Evolutionary conservation across 768 basidiomycete genomes (phyloP), one percentile per base, ranked within the genome.

Genomic region (Neoboletus magnificus): DNA sequence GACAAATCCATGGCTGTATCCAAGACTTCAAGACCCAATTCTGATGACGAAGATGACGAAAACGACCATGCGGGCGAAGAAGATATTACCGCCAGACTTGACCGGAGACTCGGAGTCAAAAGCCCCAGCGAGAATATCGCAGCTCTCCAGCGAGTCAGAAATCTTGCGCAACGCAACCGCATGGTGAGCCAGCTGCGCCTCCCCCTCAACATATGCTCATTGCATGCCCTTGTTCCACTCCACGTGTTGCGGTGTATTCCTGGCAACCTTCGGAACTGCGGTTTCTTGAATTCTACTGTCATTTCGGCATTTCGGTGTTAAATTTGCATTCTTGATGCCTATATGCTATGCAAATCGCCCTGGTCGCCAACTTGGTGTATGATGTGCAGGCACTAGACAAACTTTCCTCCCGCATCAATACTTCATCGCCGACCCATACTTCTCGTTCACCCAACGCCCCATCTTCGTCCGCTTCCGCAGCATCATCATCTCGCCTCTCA

Each of bases 81-180:
- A 65, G 87, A 90, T 62, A 73, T 80, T 59, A 89, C 86, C 18
- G 85, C 85, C 53, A 73, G 79, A 48, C 68, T 82, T 52, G 72
- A 78, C 61, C 59, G 65, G 52, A 71, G 73, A 55, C 62, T 72
- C 45, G 66, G 68, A 52, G 65, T 61, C 54, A 73, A 71, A 56
- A 65, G 69, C 60, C 69, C 77, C 32, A 85, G 73, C 63, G 82
- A 85, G 60, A 86, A 85, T 62, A 68, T 76, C 12, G 66, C 76
- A 40, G 83, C 87, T 4, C 69, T 91, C 56, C 82, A 87, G 67
- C 78, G 87, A 43, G 87, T 87, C 30, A 83, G 79, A 72, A 88
- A 77, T 56, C 76, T 91, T 46, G 81, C 85, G 16, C 81, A 89
- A 63, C 78, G 87, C 52, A 91, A 88, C 73, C 80, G 85, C 63